phyloP scores from a whole-genome alignment of 1,284 basidiomycete genomes.

The Microbotryum intermedium region DNA sequence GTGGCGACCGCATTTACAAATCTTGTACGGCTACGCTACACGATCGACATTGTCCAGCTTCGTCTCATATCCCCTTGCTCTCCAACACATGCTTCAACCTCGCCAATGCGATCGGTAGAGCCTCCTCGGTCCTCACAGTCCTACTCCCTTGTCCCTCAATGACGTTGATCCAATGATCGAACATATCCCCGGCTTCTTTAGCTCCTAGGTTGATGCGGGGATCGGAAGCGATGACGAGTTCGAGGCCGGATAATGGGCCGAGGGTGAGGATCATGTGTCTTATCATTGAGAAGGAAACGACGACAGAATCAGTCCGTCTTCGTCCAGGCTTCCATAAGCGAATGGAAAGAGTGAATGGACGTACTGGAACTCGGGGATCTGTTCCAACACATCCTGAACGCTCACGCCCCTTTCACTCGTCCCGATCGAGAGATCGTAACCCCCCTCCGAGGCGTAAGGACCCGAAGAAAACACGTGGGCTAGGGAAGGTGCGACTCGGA shows the following conservation, averaged over 20 bases:
- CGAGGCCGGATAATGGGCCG: slow-evolving; percentile 36
- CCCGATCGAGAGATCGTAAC: slow-evolving; percentile 38
- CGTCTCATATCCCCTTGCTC: background rate
- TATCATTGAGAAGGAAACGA: background rate
- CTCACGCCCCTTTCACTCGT: slow-evolving; percentile 35
- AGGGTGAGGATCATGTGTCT: slow-evolving; percentile 35
- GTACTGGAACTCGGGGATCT: slow-evolving; percentile 5
- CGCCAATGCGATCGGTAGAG: background rate
- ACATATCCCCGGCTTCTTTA: slow-evolving; percentile 34
- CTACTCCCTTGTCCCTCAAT: slow-evolving; percentile 35
- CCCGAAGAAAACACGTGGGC: slow-evolving; percentile 23
- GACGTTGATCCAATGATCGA: slow-evolving; percentile 38
- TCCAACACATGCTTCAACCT: background rate
- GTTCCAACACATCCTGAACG: slow-evolving; percentile 7
- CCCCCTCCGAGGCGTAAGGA: slow-evolving; percentile 14
- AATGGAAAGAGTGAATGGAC: no score
- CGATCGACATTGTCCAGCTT: no score
- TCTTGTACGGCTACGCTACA: no score
- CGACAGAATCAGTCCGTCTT: no score
- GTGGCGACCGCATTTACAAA: no score
- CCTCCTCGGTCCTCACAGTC: slow-evolving; percentile 37
- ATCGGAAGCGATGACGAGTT: slow-evolving; percentile 34
- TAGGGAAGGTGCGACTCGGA: slow-evolving; percentile 32
- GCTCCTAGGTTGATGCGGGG: slow-evolving; percentile 31
- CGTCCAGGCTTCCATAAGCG: no score